Evolutionary conservation across 176 grass and related monocot species (phyloP), one percentile per base, ranked within the genome.

Genomic region (Oryza officinalis): DNA sequence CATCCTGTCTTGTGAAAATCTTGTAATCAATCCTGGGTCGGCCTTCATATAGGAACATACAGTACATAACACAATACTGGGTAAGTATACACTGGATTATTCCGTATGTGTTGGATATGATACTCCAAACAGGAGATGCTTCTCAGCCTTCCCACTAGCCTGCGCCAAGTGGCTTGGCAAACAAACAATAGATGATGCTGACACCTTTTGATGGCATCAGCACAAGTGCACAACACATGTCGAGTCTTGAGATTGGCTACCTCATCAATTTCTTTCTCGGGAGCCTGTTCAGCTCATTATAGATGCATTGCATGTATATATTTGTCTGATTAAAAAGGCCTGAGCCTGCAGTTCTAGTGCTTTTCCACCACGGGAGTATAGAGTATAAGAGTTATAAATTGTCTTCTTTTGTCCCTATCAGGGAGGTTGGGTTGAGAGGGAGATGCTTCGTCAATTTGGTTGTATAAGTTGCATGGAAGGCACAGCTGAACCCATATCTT

Each of bases 181-280:
- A 80, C 50, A 80, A 82, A 73, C 69, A 79, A 47, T 10, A 33
- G 79, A 49, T 63, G 88, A 80, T 80, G 46, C 50, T 75, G 80
- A 83, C 76, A 87, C 30, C 75, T 69, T 80, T 37, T 10, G 17
- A 46, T 23, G 30, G 27, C 30, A 15, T 63, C 35, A 5, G 49
- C 43, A 44, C 68, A 68, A 41, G 52, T 8, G 52, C 38, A 71
- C 69, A 18, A 47, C 63, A 65, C 47, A 40, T 80, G 80, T 73
- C 23, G 69, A 69, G 69, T 74, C 30, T 74, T 74, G n/a, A 80
- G 75, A 63, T 75, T 67, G 23, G 80, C 63, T 65, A 23, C 83
- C 65, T 43, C 67, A 65, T 57, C 64, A 52, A 57, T 80, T 83
- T 84, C 50, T 85, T 78, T 50, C 63, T 30, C 67, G 37, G 60